Conservation (phyloP, 2,329 filamentous ascomycete genomes). For the Phaeosphaeriaceae sp. region DNA sequence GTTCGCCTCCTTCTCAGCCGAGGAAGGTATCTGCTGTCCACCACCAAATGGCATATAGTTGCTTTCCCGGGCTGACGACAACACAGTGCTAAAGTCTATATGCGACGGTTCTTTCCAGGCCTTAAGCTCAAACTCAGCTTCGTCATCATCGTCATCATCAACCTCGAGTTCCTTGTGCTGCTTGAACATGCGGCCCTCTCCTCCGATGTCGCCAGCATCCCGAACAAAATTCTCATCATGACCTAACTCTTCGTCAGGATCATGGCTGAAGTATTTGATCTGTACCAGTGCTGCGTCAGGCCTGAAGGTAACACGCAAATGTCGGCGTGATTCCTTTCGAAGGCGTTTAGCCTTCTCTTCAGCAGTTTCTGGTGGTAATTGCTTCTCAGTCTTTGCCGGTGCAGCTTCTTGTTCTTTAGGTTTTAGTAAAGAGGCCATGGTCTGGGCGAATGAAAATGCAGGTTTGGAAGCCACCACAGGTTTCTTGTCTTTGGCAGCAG, state of each 20-base stretch:
- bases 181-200: conserved; percentile 63
- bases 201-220: conserved; percentile 74
- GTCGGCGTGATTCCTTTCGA: conserved; percentile 73
- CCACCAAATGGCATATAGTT: conserved; percentile 57
- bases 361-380: conserved; percentile 65
- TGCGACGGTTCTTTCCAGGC: conserved; percentile 41
- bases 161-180: conserved; percentile 70
- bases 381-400: conserved; percentile 59
- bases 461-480: conserved; percentile 27
- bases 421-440: conserved; percentile 55
- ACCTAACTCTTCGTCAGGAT: conserved; percentile 72
- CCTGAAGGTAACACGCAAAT: conserved; percentile 74
- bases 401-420: conserved; percentile 60
- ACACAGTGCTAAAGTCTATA: conserved; percentile 54
- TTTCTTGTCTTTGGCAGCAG: neutral
- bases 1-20: conserved; percentile 52
- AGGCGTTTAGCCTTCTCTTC: conserved; percentile 72
- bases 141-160: conserved; percentile 66
- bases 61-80: conserved; percentile 48
- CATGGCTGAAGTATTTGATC: conserved; percentile 73
- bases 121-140: conserved; percentile 50
- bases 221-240: conserved; percentile 71
- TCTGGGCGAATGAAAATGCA: conserved; percentile 48
- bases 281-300: conserved; percentile 70
- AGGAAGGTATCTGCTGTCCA: conserved; percentile 47